Base-by-base conservation (phyloP, 768 basidiomycete genomes). In the Jaapia argillacea region DNA sequence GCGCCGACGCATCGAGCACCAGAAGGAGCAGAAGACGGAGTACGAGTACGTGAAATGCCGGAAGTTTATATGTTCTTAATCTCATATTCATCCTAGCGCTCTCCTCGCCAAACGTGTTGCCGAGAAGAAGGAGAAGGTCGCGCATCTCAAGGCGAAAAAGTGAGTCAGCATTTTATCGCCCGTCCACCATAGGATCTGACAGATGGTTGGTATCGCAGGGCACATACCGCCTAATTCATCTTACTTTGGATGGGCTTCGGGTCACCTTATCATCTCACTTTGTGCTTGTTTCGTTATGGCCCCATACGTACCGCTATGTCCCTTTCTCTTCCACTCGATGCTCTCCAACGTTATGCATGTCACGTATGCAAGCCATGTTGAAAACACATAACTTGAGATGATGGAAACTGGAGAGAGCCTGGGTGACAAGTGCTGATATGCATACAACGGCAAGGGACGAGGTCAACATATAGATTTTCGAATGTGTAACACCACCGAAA, bases 11-110 rank as follows among this genome's bases (percentile, higher is more conserved):
- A 71, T 89, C 59, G 87, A 91, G 59, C 75, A 71, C 63, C 92
- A 94, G 74, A 91, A 91, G 72, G 93, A 91, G 68, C 88, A 92
- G 70, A 89, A 94, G 70, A 58, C 75, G 45, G 94, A 97, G 71
- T 97, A 84, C 77, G 87, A 94, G 80, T 84, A 57, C 40, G 81
- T 63, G 26, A 18, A 28, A n/a, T 6, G 26, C 25, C 39, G 31
- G 35, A n/a, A 7, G 41, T 39, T 31, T 44, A 31, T 25, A 42
- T 16, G 26, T 40, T 22, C 20, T 28, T 37, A 26, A 28, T 42
- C 38, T 46, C 44, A 43, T 42, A 21, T 20, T 31, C 40, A 24
- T 18, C 40, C 3, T 48, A 84, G 80, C 26, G 69, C 72, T 47
- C 70, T 93, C 60, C 62, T 96, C 45, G 70, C 81, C 69, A 93